Conservation (phyloP, 2,329 filamentous ascomycete species). For the Hymenoscyphus salicellus region DNA sequence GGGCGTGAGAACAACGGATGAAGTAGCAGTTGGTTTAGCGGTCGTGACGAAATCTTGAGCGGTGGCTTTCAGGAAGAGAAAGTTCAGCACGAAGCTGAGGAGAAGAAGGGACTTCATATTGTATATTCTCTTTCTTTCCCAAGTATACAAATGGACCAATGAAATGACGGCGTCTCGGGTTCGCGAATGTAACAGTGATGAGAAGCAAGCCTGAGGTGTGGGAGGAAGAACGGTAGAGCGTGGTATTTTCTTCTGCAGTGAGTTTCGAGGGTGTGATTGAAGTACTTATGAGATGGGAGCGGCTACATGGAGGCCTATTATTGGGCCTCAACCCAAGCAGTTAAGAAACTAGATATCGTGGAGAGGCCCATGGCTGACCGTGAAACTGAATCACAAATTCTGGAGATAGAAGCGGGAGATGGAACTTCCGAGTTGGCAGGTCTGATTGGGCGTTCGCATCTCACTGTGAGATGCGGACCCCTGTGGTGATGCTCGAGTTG, state of each 20-base stretch:
- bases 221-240: conserved; percentile 10
- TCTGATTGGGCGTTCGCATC: conserved; percentile 1
- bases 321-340: conserved; percentile 23
- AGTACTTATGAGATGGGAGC: conserved; percentile 26
- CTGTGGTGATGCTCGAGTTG: not conserved
- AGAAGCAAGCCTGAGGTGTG: conserved; percentile 12
- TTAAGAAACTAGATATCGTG: not conserved
- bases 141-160: conserved; percentile 6
- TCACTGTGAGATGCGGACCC: not conserved
- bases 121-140: conserved; percentile 9
- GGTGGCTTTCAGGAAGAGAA: conserved; percentile 24
- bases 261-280: conserved; percentile 20
- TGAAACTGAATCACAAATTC: conserved; percentile 3
- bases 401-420: conserved; percentile 4
- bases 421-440: not conserved
- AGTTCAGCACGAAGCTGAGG: conserved; percentile 27
- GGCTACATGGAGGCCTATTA: conserved; percentile 28
- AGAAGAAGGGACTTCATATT: conserved; percentile 29
- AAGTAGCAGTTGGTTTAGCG: conserved; percentile 20
- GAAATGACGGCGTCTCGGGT: conserved; percentile 20
- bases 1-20: conserved; percentile 29
- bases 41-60: conserved; percentile 27
- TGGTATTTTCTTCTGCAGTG: conserved; percentile 13
- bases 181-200: conserved; percentile 23
- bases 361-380: not conserved